Conservation (phyloP, 1,139 yeast genomes). For the Protomyces macrosporus region DNA sequence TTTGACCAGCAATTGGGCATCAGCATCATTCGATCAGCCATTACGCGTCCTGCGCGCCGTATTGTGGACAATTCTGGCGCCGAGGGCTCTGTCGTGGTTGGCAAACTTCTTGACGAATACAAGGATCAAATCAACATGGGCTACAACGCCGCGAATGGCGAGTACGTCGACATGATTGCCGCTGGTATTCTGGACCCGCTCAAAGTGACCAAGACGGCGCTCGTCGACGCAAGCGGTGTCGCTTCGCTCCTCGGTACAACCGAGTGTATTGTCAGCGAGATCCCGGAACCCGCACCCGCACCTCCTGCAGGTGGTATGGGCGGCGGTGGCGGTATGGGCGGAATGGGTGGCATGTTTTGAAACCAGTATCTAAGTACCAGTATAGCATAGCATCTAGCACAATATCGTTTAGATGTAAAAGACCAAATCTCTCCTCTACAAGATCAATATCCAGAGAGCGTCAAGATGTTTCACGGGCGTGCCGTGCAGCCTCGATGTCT, state of each 20-base stretch:
- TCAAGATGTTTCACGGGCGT: neutral
- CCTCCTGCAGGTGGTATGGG: slow-evolving; percentile 57
- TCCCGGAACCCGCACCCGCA: slow-evolving; percentile 75
- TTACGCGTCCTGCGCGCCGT: slow-evolving; percentile 93
- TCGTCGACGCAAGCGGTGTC: slow-evolving; percentile 96
- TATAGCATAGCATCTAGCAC: neutral
- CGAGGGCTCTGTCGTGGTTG: slow-evolving; percentile 96
- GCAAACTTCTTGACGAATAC: slow-evolving; percentile 77
- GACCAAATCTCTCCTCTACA: neutral
- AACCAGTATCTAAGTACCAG: neutral
- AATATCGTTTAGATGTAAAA: neutral
- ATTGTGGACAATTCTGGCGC: slow-evolving; percentile 98
- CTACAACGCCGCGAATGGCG: slow-evolving; percentile 89
- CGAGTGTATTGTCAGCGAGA: slow-evolving; percentile 97
- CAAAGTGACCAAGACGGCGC: slow-evolving; percentile 96
- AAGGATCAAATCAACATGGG: slow-evolving; percentile 86
- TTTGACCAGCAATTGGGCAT: slow-evolving; percentile 98
- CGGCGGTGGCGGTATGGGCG: slow-evolving; percentile 55
- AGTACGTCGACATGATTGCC: slow-evolving; percentile 92
- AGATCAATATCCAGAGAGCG: neutral
- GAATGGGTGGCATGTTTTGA: slow-evolving; percentile 37
- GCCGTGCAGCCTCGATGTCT: neutral
- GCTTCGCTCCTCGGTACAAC: slow-evolving; percentile 97
- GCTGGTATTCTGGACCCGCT: slow-evolving; percentile 98
- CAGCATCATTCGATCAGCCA: slow-evolving; percentile 89